These are phyloP conservation scores for Bauhinia variegata DNA, from an alignment of 306 rosid genomes.

Conservation along the genomic window DNA sequence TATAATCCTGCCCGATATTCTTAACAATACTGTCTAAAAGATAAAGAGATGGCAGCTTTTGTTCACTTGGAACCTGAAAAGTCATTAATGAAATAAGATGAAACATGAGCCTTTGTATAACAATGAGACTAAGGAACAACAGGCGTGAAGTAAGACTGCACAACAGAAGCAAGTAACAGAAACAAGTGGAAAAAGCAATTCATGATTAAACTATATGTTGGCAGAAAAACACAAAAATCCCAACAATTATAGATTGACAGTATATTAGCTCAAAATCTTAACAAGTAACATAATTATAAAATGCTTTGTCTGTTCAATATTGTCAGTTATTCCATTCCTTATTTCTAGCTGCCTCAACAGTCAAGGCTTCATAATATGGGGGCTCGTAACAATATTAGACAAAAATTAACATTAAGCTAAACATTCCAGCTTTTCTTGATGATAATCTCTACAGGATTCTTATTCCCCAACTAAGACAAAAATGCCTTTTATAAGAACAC, in stretches of 20 bases:
- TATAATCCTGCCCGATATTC: slow-evolving; percentile 95
- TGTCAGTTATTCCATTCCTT: not conserved
- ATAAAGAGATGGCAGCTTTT: slow-evolving; percentile 93
- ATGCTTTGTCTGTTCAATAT: not conserved
- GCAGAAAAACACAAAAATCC: slow-evolving; percentile 22
- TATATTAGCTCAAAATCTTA: not conserved
- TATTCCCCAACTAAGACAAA: too few species aligned
- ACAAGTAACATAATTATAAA: not conserved
- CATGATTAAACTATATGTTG: not conserved
- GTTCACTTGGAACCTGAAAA: slow-evolving; percentile 91
- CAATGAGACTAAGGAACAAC: slow-evolving; percentile 25
- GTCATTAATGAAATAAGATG: slow-evolving; percentile 33
- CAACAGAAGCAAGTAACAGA: slow-evolving; percentile 15
- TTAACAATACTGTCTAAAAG: slow-evolving; percentile 95
- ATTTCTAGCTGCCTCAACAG: not conserved
- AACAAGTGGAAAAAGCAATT: slow-evolving; percentile 6
- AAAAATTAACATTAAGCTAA: slow-evolving; percentile 1
- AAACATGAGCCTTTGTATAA: slow-evolving; percentile 10
- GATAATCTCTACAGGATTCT: not conserved
- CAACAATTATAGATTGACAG: not conserved
- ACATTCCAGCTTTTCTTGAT: slow-evolving; percentile 8
- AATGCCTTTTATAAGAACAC: too few species aligned
- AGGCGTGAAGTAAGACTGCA: slow-evolving; percentile 26
- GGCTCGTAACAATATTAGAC: not conserved
- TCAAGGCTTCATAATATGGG: not conserved